Percentiles rank a stretch among this genome's conserved stretches.
Evolutionary conservation across 1,284 basidiomycete genomes (phyloP).

Genomic region (Anthracocystis panici-leucophaei): DNA sequence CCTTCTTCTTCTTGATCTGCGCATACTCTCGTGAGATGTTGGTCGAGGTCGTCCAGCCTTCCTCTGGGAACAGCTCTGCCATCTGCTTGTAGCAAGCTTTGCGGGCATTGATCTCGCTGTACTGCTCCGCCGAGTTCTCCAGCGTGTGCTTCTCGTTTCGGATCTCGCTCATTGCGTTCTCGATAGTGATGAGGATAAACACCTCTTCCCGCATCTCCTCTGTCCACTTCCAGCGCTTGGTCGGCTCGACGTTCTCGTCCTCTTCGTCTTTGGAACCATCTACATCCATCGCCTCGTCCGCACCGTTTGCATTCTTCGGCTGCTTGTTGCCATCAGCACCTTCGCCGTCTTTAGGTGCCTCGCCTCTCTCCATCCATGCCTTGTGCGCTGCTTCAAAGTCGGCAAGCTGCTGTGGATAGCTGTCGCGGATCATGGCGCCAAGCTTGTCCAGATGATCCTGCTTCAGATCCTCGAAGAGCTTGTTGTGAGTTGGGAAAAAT

Average conservation of each 20-base stretch:
- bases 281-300: conserved; percentile 31
- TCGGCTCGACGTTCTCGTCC: conserved; percentile 50
- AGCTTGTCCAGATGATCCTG: conserved; percentile 62
- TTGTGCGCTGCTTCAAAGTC: conserved; percentile 58
- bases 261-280: conserved; percentile 34
- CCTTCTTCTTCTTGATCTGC: conserved; percentile 60
- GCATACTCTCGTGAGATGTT: conserved; percentile 61
- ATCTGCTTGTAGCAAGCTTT: conserved; percentile 67
- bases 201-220: conserved; percentile 66
- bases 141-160: conserved; percentile 64
- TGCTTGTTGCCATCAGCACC: conserved; percentile 9
- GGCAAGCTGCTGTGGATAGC: conserved; percentile 51
- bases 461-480: conserved; percentile 58
- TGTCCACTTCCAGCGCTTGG: conserved; percentile 62
- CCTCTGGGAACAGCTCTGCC: conserved; percentile 58
- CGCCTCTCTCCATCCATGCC: conserved; percentile 48
- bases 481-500: conserved; percentile 63
- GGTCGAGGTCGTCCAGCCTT: conserved; percentile 65
- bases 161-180: conserved; percentile 67
- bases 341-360: conserved; percentile 40
- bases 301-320: background rate
- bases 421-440: conserved; percentile 48
- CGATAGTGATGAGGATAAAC: conserved; percentile 62
- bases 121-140: conserved; percentile 59
- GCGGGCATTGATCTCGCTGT: conserved; percentile 65